Evolutionary conservation across 2,329 filamentous ascomycete species (phyloP).

Genomic region (Lachnellula hyalina): DNA sequence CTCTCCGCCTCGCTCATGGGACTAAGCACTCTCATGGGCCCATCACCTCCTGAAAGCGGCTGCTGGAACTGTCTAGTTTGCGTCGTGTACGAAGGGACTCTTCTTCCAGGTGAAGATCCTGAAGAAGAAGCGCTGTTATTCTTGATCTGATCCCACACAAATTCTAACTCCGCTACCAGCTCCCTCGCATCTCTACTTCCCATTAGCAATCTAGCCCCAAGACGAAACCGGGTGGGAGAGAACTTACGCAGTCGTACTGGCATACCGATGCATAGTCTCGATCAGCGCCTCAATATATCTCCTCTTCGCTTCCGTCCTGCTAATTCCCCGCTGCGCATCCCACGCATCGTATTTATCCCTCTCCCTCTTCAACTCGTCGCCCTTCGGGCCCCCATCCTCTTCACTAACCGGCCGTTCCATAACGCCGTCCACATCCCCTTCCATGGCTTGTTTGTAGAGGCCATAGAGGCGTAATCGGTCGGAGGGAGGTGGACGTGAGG

Average conservation of each 20-base stretch:
- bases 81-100: slow-evolving; percentile 26
- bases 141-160: slow-evolving; percentile 98
- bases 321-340: slow-evolving; percentile 79
- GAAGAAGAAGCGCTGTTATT: slow-evolving; percentile 68
- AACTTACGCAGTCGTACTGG: slow-evolving; percentile 69
- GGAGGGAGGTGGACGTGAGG: slow-evolving; percentile 75
- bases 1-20: slow-evolving; percentile 72
- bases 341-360: slow-evolving; percentile 86
- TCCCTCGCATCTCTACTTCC: slow-evolving; percentile 67
- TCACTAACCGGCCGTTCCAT: slow-evolving; percentile 77
- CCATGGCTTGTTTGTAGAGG: slow-evolving; percentile 98
- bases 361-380: slow-evolving; percentile 45
- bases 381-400: slow-evolving; percentile 45
- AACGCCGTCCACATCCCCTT: slow-evolving; percentile 91
- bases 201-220: neutral
- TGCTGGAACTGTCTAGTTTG: slow-evolving; percentile 39
- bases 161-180: slow-evolving; percentile 91
- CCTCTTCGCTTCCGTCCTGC: slow-evolving; percentile 87
- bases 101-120: slow-evolving; percentile 48
- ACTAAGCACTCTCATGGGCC: slow-evolving; percentile 65
- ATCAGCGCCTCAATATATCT: slow-evolving; percentile 91
- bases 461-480: slow-evolving; percentile 93
- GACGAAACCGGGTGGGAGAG: neutral
- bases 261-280: slow-evolving; percentile 94
- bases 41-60: slow-evolving; percentile 44